phyloP scores from a whole-genome alignment of 2,329 filamentous ascomycete genomes.

The Cladosporium sp. region DNA sequence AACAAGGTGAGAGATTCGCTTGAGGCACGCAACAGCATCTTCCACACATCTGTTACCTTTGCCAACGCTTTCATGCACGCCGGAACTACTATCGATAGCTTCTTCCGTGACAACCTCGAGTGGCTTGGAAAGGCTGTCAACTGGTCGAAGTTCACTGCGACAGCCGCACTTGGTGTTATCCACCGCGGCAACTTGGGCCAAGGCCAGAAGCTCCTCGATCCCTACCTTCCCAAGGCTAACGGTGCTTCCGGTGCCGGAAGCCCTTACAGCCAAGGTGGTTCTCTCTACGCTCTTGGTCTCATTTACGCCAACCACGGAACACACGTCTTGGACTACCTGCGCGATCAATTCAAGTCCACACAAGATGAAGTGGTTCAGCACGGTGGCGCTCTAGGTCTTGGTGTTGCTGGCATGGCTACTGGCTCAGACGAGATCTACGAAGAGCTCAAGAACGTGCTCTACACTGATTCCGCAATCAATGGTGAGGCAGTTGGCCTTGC shows the following conservation, averaged over 20 bases:
- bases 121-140: slow-evolving; percentile 98
- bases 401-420: slow-evolving; percentile 96
- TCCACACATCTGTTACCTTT: slow-evolving; percentile 95
- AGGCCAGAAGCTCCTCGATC: slow-evolving; percentile 86
- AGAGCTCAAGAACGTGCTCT: slow-evolving; percentile 81
- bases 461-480: slow-evolving; percentile 91
- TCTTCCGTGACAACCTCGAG: slow-evolving; percentile 96
- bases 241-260: slow-evolving; percentile 70
- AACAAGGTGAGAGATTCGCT: slow-evolving; percentile 96
- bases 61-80: slow-evolving; percentile 99
- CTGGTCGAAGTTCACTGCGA: slow-evolving; percentile 99
- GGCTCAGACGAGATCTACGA: slow-evolving; percentile 88
- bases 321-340: slow-evolving; percentile 77
- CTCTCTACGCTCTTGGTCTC: slow-evolving; percentile 88
- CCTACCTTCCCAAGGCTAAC: slow-evolving; percentile 79
- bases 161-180: slow-evolving; percentile 91
- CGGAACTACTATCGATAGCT: slow-evolving; percentile 95
- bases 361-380: slow-evolving; percentile 94
- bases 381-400: slow-evolving; percentile 88
- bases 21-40: slow-evolving; percentile 94
- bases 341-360: slow-evolving; percentile 67
- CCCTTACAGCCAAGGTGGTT: slow-evolving; percentile 92
- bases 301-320: slow-evolving; percentile 98
- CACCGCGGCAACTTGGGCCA: slow-evolving; percentile 93
- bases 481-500: slow-evolving; percentile 92